phyloP scores from a whole-genome alignment of 2,329 filamentous ascomycete species.

The Mariannaea elegans region DNA sequence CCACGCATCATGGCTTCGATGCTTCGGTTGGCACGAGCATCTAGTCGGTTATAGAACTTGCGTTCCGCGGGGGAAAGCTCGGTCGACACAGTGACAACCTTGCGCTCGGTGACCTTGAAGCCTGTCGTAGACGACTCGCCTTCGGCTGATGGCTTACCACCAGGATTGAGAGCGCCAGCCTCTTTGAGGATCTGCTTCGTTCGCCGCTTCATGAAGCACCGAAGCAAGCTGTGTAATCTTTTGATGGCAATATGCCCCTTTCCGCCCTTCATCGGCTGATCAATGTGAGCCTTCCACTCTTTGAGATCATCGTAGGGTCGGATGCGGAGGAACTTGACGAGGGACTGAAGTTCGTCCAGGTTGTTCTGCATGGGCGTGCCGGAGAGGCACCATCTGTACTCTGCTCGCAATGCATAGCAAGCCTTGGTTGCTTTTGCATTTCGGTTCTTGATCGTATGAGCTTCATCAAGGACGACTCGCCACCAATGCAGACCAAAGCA shows the following conservation, averaged over 20 bases:
- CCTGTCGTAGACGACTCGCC: conserved; percentile 66
- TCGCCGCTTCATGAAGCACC: conserved; percentile 97
- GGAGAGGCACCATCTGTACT: conserved; percentile 95
- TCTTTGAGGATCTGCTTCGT: conserved; percentile 97
- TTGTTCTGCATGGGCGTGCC: conserved; percentile 99
- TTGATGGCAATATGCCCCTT: conserved; percentile 89
- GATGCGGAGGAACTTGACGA: conserved; percentile 92
- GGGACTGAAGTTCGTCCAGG: conserved; percentile 91
- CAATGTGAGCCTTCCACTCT: conserved; percentile 93
- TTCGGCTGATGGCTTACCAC: conserved; percentile 67
- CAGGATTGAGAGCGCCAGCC: conserved; percentile 81
- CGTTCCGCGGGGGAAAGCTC: conserved; percentile 83
- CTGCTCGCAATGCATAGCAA: conserved; percentile 82
- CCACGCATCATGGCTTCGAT: conserved; percentile 89
- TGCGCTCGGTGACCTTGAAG: conserved; percentile 92
- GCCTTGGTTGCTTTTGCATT: conserved; percentile 96
- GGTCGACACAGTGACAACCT: conserved; percentile 81
- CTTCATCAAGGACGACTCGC: conserved; percentile 93
- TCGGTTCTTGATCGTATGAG: conserved; percentile 97
- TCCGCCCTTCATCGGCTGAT: conserved; percentile 86
- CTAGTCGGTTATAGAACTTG: conserved; percentile 84
- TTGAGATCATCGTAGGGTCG: conserved; percentile 87
- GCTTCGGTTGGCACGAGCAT: conserved; percentile 84
- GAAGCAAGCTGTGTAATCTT: conserved; percentile 83
- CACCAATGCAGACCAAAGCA: conserved; percentile 96